These are phyloP conservation scores for Saxispiralis lemnorum DNA, from an alignment of 495 filamentous ascomycete species.

Conservation along the genomic window DNA sequence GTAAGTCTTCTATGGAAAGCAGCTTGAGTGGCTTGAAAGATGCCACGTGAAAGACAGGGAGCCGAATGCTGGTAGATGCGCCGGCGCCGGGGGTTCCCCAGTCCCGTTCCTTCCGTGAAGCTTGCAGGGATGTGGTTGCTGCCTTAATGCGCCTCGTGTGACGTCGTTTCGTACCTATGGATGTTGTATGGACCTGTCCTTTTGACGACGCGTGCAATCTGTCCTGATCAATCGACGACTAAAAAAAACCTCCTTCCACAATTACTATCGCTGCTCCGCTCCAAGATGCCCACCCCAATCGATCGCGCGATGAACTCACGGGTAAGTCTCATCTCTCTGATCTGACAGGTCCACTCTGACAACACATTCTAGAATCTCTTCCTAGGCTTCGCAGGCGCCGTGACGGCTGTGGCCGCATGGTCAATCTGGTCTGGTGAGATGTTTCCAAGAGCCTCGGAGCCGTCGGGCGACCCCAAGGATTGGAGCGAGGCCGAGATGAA, in stretches of 20 bases:
- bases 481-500: conserved; percentile 15
- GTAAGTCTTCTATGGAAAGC: too few species aligned
- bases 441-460: conserved; percentile 14
- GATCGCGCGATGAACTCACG: conserved; percentile 14
- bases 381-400: conserved; percentile 17
- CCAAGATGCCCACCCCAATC: conserved; percentile 16
- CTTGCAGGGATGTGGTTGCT: too few species aligned
- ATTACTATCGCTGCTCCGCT: neutral
- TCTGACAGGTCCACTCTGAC: neutral
- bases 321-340: neutral
- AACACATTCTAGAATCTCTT: conserved; percentile 16
- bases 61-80: too few species aligned
- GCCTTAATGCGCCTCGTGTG: too few species aligned
- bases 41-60: too few species aligned
- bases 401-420: conserved; percentile 17
- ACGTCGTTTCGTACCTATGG: too few species aligned
- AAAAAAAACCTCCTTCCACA: neutral
- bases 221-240: neutral
- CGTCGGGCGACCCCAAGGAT: conserved; percentile 14
- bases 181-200: too few species aligned
- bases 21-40: too few species aligned
- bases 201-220: too few species aligned
- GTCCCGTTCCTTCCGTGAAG: too few species aligned
- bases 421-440: conserved; percentile 17
- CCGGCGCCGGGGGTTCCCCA: too few species aligned